These are phyloP conservation scores for Boechera stricta DNA, from an alignment of 345 rosid genomes.

Conservation along the genomic window DNA sequence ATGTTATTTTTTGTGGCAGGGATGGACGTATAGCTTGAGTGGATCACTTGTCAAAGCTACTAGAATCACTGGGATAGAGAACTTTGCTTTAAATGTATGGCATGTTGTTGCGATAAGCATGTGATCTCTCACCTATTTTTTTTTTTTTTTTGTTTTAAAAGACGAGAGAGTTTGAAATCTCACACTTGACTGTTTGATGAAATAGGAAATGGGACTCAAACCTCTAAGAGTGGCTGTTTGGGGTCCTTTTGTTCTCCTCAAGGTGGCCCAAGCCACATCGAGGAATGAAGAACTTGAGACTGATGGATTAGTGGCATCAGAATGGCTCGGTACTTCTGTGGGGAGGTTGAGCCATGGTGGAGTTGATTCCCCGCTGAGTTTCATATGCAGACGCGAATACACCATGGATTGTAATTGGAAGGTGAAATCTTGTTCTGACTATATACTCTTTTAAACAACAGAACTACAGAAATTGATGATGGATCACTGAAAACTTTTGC, in stretches of 20 bases:
- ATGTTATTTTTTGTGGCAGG: conserved; percentile 52
- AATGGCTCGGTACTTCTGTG: conserved; percentile 85
- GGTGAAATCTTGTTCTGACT: conserved; percentile 50
- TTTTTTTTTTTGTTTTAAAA: neutral
- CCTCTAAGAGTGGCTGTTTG: conserved; percentile 72
- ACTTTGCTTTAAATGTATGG: conserved; percentile 62
- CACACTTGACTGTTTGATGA: conserved; percentile 36
- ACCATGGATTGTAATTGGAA: conserved; percentile 87
- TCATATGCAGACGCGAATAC: conserved; percentile 78
- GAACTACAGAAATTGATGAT: conserved; percentile 12
- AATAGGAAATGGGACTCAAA: conserved; percentile 81
- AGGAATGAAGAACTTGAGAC: conserved; percentile 39
- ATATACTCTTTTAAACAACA: neutral
- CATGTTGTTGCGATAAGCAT: neutral
- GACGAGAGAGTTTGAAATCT: conserved; percentile 34
- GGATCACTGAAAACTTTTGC: conserved; percentile 23
- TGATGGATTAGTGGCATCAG: conserved; percentile 49
- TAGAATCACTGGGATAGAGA: conserved; percentile 64
- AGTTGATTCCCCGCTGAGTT: conserved; percentile 65
- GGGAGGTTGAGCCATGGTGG: conserved; percentile 61
- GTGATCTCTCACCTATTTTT: neutral
- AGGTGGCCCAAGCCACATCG: conserved; percentile 48
- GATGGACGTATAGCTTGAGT: conserved; percentile 84
- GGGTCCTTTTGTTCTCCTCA: conserved; percentile 93
- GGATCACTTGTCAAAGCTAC: conserved; percentile 88